A percentile compares a stretch with the other conserved stretches of the same genome.
These are phyloP conservation scores for Eurotiales sp. DNA, from an alignment of 2,329 filamentous ascomycete species.

Conservation along the genomic window DNA sequence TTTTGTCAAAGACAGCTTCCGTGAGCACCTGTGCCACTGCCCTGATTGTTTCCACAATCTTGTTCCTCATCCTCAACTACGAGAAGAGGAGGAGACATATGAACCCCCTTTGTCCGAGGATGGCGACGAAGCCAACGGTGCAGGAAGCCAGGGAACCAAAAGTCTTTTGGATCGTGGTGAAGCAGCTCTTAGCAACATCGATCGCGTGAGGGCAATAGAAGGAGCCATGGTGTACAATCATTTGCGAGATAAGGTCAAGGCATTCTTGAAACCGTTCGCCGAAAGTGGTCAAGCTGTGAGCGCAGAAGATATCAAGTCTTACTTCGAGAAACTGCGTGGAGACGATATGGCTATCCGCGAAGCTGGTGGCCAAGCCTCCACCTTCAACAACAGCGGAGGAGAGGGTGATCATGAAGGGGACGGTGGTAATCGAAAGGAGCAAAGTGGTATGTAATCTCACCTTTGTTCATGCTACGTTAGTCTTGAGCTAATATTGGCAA, in stretches of 20 bases:
- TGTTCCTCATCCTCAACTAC: slow-evolving; percentile 68
- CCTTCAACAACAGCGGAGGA: slow-evolving; percentile 25
- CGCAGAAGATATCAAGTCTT: slow-evolving; percentile 92
- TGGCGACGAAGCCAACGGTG: slow-evolving; percentile 45
- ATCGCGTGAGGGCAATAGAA: slow-evolving; percentile 89
- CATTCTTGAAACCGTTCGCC: slow-evolving; percentile 89
- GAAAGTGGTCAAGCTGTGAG: slow-evolving; percentile 84
- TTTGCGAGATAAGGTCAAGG: slow-evolving; percentile 91
- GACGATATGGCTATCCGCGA: slow-evolving; percentile 72
- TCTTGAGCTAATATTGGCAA: background rate
- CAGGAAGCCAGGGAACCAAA: slow-evolving; percentile 65
- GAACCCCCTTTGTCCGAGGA: slow-evolving; percentile 79
- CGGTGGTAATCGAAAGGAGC: slow-evolving; percentile 40
- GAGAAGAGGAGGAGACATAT: slow-evolving; percentile 92
- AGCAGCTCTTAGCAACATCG: slow-evolving; percentile 84
- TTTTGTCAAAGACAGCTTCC: slow-evolving; percentile 76
- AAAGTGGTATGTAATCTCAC: slow-evolving; percentile 39
- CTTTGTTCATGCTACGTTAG: background rate
- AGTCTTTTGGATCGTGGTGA: slow-evolving; percentile 89
- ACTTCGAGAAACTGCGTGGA: slow-evolving; percentile 90
- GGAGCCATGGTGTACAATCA: slow-evolving; percentile 98
- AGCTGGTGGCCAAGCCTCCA: slow-evolving; percentile 53
- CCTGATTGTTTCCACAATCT: slow-evolving; percentile 72
- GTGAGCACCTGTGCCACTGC: slow-evolving; percentile 78
- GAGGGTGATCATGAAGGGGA: slow-evolving; percentile 20